These are phyloP conservation scores for Jaenimonas drosophilae DNA, from an alignment of 208 protist genomes.

Conservation along the genomic window DNA sequence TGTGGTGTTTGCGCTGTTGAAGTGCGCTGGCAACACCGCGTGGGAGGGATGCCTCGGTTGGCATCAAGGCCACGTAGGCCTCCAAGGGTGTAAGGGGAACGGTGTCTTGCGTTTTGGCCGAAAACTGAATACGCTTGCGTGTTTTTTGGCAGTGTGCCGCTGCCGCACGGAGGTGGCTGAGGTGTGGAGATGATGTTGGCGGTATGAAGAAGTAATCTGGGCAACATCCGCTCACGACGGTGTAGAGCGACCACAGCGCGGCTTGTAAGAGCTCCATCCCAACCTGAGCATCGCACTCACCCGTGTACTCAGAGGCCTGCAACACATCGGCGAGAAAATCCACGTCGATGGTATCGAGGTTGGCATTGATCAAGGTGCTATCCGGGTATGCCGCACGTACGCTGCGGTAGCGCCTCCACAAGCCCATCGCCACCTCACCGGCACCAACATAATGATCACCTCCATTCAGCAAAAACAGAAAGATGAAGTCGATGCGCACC, in stretches of 20 bases:
- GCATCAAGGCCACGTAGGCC: conserved; percentile 77
- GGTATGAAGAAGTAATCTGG: conserved; percentile 40
- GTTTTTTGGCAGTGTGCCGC: conserved; percentile 28
- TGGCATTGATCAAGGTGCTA: conserved; percentile 35
- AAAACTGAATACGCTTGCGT: conserved; percentile 4
- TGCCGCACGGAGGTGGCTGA: conserved; percentile 58
- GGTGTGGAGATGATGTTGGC: conserved; percentile 20
- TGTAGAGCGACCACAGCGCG: conserved; percentile 41
- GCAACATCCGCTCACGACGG: conserved; percentile 29
- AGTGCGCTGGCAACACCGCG: conserved; percentile 26
- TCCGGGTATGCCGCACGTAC: conserved; percentile 42
- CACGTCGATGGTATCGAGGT: conserved; percentile 36
- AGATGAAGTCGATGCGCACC: conserved; percentile 76
- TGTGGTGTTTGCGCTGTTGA: conserved; percentile 9
- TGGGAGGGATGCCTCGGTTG: conserved; percentile 56
- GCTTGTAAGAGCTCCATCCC: conserved; percentile 31
- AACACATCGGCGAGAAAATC: conserved; percentile 64
- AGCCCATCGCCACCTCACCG: conserved; percentile 59
- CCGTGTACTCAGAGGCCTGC: conserved; percentile 53
- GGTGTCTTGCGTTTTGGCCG: conserved; percentile 5
- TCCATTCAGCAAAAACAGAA: conserved; percentile 81
- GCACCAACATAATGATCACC: conserved; percentile 79
- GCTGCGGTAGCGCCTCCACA: conserved; percentile 70
- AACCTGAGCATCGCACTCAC: conserved; percentile 17
- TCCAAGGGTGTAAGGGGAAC: conserved; percentile 76